These are phyloP conservation scores for Hemileia vastatrix DNA, from an alignment of 1,284 basidiomycete species.

Conservation along the genomic window DNA sequence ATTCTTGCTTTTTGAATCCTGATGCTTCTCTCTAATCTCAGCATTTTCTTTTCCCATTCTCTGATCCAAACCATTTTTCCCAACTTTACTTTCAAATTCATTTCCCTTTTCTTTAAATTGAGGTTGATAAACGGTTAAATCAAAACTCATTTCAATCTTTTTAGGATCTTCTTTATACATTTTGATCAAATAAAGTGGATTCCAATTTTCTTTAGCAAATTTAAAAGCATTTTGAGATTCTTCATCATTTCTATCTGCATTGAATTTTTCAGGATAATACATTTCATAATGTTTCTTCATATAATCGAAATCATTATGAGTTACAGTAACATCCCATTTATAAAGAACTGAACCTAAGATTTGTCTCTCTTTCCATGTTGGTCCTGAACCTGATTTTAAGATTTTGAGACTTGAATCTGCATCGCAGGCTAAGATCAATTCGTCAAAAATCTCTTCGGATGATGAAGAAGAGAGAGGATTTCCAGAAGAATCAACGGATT, in stretches of 20 bases:
- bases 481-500: too few relatives aligned
- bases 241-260: slow-evolving; percentile 44
- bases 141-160: slow-evolving; percentile 58
- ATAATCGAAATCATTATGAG: slow-evolving; percentile 38
- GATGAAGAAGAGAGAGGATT: too few relatives aligned
- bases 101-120: slow-evolving; percentile 46
- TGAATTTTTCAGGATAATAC: slow-evolving; percentile 43
- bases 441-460: too few relatives aligned
- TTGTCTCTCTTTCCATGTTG: slow-evolving; percentile 36
- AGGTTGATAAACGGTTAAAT: slow-evolving; percentile 52
- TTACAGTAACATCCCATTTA: slow-evolving; percentile 40
- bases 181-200: slow-evolving; percentile 54
- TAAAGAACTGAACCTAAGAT: slow-evolving; percentile 39
- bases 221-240: slow-evolving; percentile 45
- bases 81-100: slow-evolving; percentile 20
- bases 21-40: slow-evolving; percentile 7
- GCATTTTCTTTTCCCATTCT: slow-evolving; percentile 5
- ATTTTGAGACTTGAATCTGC: slow-evolving; percentile 42
- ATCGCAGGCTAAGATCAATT: too few relatives aligned
- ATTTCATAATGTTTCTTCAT: slow-evolving; percentile 39
- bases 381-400: too few relatives aligned
- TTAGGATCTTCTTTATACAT: slow-evolving; percentile 52
- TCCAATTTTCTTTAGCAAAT: slow-evolving; percentile 51
- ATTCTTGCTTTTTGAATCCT: slow-evolving; percentile 5
- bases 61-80: slow-evolving; percentile 2